Evolutionary conservation across 306 rosid species (phyloP).

Genomic region (Cicer arietinum): DNA sequence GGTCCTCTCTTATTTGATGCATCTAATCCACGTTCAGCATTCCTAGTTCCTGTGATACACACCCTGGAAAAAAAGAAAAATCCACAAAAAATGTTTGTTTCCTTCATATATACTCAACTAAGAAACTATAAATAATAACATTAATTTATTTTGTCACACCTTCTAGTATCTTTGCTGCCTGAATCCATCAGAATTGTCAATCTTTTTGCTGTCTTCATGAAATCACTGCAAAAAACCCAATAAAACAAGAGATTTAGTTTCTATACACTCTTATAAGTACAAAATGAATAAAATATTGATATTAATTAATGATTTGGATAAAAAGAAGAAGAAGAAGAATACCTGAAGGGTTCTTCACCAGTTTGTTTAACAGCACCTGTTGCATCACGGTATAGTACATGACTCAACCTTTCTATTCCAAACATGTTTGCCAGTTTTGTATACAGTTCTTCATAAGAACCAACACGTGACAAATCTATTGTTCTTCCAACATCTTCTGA

Average conservation of each 20-base stretch:
- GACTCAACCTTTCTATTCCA: conserved; percentile 78
- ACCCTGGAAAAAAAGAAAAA: conserved; percentile 51
- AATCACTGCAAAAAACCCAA: conserved; percentile 63
- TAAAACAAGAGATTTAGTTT: too few species aligned
- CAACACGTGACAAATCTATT: conserved; percentile 66
- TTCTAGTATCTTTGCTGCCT: conserved; percentile 56
- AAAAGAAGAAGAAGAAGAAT: not conserved
- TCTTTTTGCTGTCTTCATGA: conserved; percentile 78
- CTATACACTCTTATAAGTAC: too few species aligned
- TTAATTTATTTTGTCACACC: conserved; percentile 46
- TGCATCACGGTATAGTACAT: conserved; percentile 80
- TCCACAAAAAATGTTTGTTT: not conserved
- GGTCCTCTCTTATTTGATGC: conserved; percentile 83
- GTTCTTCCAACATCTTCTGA: conserved; percentile 94
- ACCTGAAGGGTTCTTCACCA: conserved; percentile 93
- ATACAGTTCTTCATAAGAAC: conserved; percentile 85
- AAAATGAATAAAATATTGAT: not conserved
- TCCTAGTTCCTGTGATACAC: conserved; percentile 66
- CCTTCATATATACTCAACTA: not conserved
- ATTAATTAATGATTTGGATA: not conserved
- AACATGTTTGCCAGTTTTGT: conserved; percentile 80
- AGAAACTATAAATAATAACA: not conserved
- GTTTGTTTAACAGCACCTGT: conserved; percentile 74
- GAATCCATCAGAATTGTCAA: conserved; percentile 73
- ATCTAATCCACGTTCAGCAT: conserved; percentile 67